phyloP scores from a whole-genome alignment of 805 yeast genomes.

The Vanderwaltozyma polyspora region DNA sequence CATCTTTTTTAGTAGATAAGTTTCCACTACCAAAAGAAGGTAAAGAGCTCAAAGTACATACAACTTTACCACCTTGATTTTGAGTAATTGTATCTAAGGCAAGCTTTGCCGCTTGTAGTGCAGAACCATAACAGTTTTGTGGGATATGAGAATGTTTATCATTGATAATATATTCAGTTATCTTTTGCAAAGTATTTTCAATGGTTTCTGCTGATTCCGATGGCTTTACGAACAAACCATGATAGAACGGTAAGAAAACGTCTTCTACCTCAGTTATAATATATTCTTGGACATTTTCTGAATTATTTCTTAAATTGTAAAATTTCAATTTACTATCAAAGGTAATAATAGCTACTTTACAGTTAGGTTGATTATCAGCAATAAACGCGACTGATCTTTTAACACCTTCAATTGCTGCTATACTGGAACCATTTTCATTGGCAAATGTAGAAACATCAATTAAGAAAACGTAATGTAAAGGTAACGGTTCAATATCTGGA shows the following conservation, averaged over 20 bases:
- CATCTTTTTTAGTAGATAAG: constrained; percentile 33
- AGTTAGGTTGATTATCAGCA: constrained; percentile 27
- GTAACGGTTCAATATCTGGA: constrained; percentile 30
- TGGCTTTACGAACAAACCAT: constrained; percentile 76
- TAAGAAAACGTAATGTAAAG: constrained; percentile 60
- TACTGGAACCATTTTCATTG: constrained; percentile 42
- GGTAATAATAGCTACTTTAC: constrained; percentile 60
- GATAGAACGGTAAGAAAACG: constrained; percentile 60
- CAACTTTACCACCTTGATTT: constrained; percentile 76
- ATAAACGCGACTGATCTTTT: constrained; percentile 38
- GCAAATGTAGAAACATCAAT: constrained; percentile 59
- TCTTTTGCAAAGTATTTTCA: constrained; percentile 50
- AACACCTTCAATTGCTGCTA: constrained; percentile 58
- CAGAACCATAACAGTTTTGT: constrained; percentile 73
- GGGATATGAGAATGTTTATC: constrained; percentile 19
- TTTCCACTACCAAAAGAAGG: constrained; percentile 81
- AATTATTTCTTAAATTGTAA: constrained; percentile 49
- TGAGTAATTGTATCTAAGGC: constrained; percentile 40
- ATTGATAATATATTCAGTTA: constrained; percentile 28
- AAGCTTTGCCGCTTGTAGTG: constrained; percentile 53
- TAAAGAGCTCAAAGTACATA: constrained; percentile 50
- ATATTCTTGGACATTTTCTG: constrained; percentile 46
- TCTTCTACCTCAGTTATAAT: constrained; percentile 53
- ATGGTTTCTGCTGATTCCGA: constrained; percentile 50
- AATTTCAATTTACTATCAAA: constrained; percentile 65